These are phyloP conservation scores for Guillardia theta DNA, from an alignment of 78 protist species.

Conservation along the genomic window DNA sequence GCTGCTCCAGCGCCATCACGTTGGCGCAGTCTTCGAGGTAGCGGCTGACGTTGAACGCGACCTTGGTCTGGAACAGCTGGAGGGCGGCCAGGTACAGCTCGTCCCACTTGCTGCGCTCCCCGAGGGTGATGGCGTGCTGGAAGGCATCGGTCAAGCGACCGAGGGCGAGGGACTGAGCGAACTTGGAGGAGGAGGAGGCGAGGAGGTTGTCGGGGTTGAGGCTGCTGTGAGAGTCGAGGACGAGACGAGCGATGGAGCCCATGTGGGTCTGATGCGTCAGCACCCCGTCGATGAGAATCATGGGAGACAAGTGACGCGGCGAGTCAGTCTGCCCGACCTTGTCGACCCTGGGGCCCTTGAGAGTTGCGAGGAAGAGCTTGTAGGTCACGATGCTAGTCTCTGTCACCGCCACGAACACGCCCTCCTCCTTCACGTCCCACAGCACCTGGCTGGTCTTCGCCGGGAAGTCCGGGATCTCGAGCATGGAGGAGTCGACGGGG, in stretches of 20 bases:
- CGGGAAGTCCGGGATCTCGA: not conserved
- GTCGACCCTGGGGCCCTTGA: too few species aligned
- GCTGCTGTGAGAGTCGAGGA: not conserved
- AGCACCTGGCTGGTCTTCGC: not conserved
- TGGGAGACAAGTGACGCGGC: too few species aligned
- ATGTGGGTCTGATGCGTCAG: too few species aligned
- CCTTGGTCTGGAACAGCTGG: slow-evolving; percentile 45
- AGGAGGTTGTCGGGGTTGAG: not conserved
- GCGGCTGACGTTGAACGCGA: slow-evolving; percentile 43
- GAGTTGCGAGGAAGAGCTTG: too few species aligned
- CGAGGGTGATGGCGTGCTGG: not conserved
- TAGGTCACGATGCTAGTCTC: not conserved
- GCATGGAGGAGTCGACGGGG: slow-evolving; percentile 32
- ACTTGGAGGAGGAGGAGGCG: not conserved
- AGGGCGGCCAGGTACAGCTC: slow-evolving; percentile 52
- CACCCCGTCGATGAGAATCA: too few species aligned
- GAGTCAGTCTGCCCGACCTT: too few species aligned
- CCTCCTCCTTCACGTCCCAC: slow-evolving; percentile 67
- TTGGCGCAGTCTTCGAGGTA: not conserved
- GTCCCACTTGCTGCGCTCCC: not conserved
- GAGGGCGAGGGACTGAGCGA: not conserved
- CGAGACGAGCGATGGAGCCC: not conserved
- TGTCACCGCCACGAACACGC: slow-evolving; percentile 44
- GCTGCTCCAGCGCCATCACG: not conserved
- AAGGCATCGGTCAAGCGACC: too few species aligned